Evolutionary conservation across 139 green algal genomes (phyloP).

Genomic region (Astrephomene gubernaculifera): DNA sequence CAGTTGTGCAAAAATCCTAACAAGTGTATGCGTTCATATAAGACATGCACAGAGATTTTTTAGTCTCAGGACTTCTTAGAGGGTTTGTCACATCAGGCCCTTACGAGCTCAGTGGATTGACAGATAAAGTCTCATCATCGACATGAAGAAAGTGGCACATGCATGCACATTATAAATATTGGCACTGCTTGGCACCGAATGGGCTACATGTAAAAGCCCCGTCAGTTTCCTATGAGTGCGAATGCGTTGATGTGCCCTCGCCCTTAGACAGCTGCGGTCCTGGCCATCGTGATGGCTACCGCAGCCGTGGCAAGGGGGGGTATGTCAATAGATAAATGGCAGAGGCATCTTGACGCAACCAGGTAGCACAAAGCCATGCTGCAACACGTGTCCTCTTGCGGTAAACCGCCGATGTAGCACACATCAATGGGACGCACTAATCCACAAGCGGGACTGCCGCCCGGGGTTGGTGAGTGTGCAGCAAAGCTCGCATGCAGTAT

Average conservation of each 20-base stretch:
- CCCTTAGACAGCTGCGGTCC: conserved; percentile 36
- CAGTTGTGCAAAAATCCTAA: neutral
- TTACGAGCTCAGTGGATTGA: conserved; percentile 41
- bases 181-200: conserved; percentile 32
- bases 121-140: conserved; percentile 36
- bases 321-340: neutral
- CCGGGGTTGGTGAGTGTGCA: conserved; percentile 44
- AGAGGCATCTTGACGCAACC: conserved; percentile 23
- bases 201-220: neutral
- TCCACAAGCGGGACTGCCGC: conserved; percentile 9
- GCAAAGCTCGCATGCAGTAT: too few species aligned
- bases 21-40: neutral
- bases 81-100: conserved; percentile 39
- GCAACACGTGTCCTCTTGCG: conserved; percentile 40
- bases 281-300: neutral
- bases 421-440: conserved; percentile 45
- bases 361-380: conserved; percentile 23
- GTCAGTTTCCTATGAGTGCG: conserved; percentile 40
- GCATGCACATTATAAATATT: neutral
- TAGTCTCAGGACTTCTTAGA: conserved; percentile 49
- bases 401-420: conserved; percentile 28
- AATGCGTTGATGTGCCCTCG: neutral
- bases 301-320: conserved; percentile 37
- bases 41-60: neutral
- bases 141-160: neutral